Evolutionary conservation across 2,329 filamentous ascomycete species (phyloP), one percentile per base, ranked within the genome.

Genomic region (Cladosporium sphaerospermum): DNA sequence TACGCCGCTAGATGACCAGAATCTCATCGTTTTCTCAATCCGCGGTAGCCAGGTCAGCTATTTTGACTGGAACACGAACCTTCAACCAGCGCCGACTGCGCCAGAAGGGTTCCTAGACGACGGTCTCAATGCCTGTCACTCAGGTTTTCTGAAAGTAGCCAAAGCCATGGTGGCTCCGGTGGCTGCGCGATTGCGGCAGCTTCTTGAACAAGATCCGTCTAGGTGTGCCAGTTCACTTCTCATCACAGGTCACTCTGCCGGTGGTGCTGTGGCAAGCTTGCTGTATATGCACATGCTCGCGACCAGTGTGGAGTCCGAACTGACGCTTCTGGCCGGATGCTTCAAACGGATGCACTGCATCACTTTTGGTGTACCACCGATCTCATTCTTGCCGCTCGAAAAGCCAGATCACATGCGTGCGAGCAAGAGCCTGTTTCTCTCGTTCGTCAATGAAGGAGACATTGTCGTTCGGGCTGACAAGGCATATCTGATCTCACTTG

Each of bases 361-460:
- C 39, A 91, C 86, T 0, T 95, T 95, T 61, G 89, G 89, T n/a
- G 79, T 88, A 0, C 89, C 89, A 1, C 89, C 89, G 0, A 76
- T 95, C 2, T 86, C 83, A 16, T 75, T 90, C 0, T 74, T 86
- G 1, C 87, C 89, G 0, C 71, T 95, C 2, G 64, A 75, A 28
- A 86, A 81, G 59, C 83, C 86, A 0, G 61, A 61, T 3, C 60
- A 66, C 10, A 62, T 63, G 39, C 59, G 64, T 9, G 67, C 75
- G 4, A 68, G 75, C 28, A 89, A 87, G 64, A 89, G 83, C 54
- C 66, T 92, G 4, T 95, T 95, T 66, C 78, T 89, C 49, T 82
- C 80, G 40, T 89, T 95, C 64, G 76, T 91, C 62, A 96, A 95
- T 64, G 89, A 95, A 67, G 89, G 89, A 3, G 90, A 95, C 59